Percentiles rank a stretch among this genome's conserved stretches.
Conservation (phyloP, 208 protist species). For the Leishmania martiniquensis region DNA sequence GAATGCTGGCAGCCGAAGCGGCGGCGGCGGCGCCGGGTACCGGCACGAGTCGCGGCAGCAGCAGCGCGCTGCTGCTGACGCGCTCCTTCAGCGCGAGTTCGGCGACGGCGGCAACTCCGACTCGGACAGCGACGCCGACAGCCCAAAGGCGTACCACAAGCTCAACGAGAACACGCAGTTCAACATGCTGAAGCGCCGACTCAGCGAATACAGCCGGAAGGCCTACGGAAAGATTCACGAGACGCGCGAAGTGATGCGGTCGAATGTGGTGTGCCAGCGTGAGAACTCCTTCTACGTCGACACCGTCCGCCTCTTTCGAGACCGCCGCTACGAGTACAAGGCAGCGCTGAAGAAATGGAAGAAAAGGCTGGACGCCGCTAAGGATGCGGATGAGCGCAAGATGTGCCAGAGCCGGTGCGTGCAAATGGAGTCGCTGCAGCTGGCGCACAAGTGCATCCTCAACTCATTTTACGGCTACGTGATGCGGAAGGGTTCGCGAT, state of each 20-base stretch:
- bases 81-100: slow-evolving; percentile 54
- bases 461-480: slow-evolving; percentile 99
- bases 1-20: slow-evolving; percentile 19
- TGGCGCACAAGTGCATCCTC: slow-evolving; percentile 99
- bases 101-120: slow-evolving; percentile 13
- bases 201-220: slow-evolving; percentile 97
- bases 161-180: slow-evolving; percentile 92
- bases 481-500: slow-evolving; percentile 98
- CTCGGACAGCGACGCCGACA: slow-evolving; percentile 53
- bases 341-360: slow-evolving; percentile 96
- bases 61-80: slow-evolving; percentile 65
- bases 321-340: slow-evolving; percentile 99
- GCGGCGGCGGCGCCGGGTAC: slow-evolving; percentile 51
- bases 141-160: slow-evolving; percentile 83
- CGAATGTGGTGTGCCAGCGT: slow-evolving; percentile 98
- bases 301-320: slow-evolving; percentile 99
- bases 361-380: slow-evolving; percentile 88
- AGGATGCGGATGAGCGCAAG: slow-evolving; percentile 85
- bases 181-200: slow-evolving; percentile 94
- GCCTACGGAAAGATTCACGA: slow-evolving; percentile 98
- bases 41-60: slow-evolving; percentile 65
- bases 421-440: slow-evolving; percentile 99
- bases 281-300: slow-evolving; percentile 99
- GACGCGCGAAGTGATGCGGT: slow-evolving; percentile 87
- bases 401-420: slow-evolving; percentile 94